These are phyloP conservation scores for Aegilops bicornis DNA, from an alignment of 176 grass and related monocot species.

Conservation along the genomic window DNA sequence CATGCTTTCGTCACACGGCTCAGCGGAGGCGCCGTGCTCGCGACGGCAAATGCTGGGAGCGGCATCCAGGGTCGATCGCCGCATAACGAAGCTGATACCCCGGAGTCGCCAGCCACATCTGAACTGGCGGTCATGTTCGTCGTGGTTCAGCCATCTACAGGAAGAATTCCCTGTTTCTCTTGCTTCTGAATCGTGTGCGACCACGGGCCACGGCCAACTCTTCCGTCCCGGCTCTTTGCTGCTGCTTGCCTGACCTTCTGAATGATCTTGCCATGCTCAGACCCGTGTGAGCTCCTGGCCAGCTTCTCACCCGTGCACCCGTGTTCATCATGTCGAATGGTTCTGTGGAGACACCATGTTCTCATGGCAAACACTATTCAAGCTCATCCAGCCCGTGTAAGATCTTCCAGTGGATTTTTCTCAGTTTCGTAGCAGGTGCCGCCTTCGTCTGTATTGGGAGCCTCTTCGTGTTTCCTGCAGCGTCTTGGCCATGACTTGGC, in stretches of 20 bases:
- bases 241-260: constrained; percentile 8
- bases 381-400: constrained; percentile 14
- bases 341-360: neutral
- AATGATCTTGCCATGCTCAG: constrained; percentile 7
- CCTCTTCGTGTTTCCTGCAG: constrained; percentile 19
- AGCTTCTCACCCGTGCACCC: constrained; percentile 28
- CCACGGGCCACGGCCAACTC: constrained; percentile 4
- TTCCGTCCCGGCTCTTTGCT: neutral
- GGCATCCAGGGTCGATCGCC: constrained; percentile 37
- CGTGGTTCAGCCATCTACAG: constrained; percentile 19
- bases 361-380: constrained; percentile 5
- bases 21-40: constrained; percentile 31
- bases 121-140: constrained; percentile 25
- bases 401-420: neutral
- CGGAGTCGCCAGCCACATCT: constrained; percentile 1
- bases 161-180: constrained; percentile 17
- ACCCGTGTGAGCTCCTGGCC: neutral
- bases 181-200: constrained; percentile 31
- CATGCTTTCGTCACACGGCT: constrained; percentile 52
- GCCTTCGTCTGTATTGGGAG: neutral
- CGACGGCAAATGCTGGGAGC: constrained; percentile 31
- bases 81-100: neutral
- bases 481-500: constrained; percentile 18
- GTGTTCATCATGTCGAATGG: constrained; percentile 4
- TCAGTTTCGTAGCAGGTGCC: neutral